phyloP scores from a whole-genome alignment of 108 stramenopile species.

The Pseudonitzschia multiseries region DNA sequence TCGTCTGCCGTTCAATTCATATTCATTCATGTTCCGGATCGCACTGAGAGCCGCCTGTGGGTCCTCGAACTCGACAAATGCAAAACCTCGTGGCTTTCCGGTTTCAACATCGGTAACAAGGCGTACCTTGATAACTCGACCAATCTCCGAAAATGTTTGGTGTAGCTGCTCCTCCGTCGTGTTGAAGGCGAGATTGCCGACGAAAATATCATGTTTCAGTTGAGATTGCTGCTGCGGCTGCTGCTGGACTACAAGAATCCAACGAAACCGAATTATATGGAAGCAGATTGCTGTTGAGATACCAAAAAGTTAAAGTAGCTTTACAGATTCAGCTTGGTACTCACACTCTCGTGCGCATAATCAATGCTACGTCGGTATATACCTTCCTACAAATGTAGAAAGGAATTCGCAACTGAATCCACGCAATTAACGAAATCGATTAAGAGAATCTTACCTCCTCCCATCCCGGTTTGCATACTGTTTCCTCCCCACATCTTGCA shows the following conservation, averaged over 20 bases:
- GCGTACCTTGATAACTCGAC: slow-evolving; percentile 87
- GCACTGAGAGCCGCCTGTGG: slow-evolving; percentile 92
- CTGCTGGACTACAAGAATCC: background rate
- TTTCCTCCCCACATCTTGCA: slow-evolving; percentile 1
- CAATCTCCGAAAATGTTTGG: slow-evolving; percentile 87
- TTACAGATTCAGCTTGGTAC: background rate
- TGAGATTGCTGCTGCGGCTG: slow-evolving; percentile 30
- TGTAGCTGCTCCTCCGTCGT: slow-evolving; percentile 93
- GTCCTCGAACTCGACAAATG: slow-evolving; percentile 97
- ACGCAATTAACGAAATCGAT: background rate
- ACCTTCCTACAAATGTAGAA: background rate
- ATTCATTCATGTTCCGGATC: slow-evolving; percentile 96
- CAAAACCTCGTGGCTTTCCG: slow-evolving; percentile 93
- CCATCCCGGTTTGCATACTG: slow-evolving; percentile 2
- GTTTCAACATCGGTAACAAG: slow-evolving; percentile 93
- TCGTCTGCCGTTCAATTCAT: slow-evolving; percentile 91
- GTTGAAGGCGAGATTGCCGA: slow-evolving; percentile 91
- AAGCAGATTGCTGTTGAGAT: no score
- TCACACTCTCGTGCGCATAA: background rate
- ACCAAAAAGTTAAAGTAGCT: no score
- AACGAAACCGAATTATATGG: no score
- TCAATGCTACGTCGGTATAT: background rate
- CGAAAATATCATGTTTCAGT: slow-evolving; percentile 85
- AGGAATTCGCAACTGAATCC: background rate
- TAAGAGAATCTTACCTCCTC: background rate